phyloP scores from a whole-genome alignment of 257 asterid genomes.

The Verbascum thapsus region DNA sequence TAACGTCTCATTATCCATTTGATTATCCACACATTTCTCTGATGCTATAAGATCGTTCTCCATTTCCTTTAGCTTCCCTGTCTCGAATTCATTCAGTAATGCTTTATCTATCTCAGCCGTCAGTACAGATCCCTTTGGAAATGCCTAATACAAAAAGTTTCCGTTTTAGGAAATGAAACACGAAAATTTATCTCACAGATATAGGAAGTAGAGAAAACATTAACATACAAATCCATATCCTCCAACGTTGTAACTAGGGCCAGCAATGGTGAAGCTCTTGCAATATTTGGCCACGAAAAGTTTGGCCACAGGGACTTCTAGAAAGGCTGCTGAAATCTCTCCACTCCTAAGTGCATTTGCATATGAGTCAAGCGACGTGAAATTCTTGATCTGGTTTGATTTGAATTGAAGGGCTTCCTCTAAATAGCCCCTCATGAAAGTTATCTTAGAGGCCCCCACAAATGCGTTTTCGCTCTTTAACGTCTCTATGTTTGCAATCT shows the following conservation, averaged over 20 bases:
- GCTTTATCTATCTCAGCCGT: conserved; percentile 42
- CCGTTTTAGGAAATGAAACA: too few relatives aligned
- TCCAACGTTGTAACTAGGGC: conserved; percentile 44
- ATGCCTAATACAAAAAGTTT: conserved; percentile 30
- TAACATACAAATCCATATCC: conserved; percentile 49
- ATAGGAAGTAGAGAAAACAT: too few relatives aligned
- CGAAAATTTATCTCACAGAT: too few relatives aligned
- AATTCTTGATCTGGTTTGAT: conserved; percentile 11
- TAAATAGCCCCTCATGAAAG: conserved; percentile 35
- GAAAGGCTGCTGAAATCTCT: conserved; percentile 39
- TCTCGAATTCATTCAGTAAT: conserved; percentile 35
- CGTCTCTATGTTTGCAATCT: conserved; percentile 32
- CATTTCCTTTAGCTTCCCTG: conserved; percentile 32
- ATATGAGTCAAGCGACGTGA: conserved; percentile 9
- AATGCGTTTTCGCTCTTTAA: conserved; percentile 31
- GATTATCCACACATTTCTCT: conserved; percentile 38
- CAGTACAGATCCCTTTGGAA: conserved; percentile 44
- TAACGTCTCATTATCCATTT: conserved; percentile 27
- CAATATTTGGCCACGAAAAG: conserved; percentile 43
- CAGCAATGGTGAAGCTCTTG: conserved; percentile 41
- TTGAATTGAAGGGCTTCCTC: conserved; percentile 23
- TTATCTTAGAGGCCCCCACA: conserved; percentile 32
- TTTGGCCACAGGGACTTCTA: conserved; percentile 43
- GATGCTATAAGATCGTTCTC: conserved; percentile 33
- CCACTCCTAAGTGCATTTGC: conserved; percentile 37